These are phyloP conservation scores for Corinectria fuckeliana DNA, from an alignment of 2,329 filamentous ascomycete species.

Conservation along the genomic window DNA sequence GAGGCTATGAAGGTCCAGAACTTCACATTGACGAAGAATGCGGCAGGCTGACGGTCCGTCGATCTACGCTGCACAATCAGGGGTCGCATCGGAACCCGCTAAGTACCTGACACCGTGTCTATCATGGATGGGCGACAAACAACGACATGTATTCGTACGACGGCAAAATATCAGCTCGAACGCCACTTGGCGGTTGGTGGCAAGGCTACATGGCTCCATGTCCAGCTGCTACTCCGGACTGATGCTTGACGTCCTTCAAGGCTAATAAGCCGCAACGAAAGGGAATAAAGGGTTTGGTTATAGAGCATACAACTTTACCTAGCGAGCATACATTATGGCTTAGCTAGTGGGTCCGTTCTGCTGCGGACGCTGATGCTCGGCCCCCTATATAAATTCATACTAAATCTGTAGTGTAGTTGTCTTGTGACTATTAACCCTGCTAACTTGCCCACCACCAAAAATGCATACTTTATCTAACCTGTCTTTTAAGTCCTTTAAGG, in stretches of 20 bases:
- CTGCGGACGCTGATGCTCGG: too few species aligned
- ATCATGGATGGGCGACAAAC: too few species aligned
- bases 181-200: conserved; percentile 3
- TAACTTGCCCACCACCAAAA: too few species aligned
- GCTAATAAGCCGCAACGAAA: not conserved
- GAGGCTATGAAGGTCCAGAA: conserved; percentile 3
- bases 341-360: too few species aligned
- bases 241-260: conserved; percentile 2
- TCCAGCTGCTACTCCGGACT: conserved; percentile 1
- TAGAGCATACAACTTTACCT: too few species aligned
- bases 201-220: conserved; percentile 7
- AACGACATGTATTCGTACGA: too few species aligned
- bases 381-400: too few species aligned
- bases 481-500: too few species aligned
- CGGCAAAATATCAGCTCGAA: not conserved
- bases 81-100: not conserved
- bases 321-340: too few species aligned
- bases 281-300: not conserved
- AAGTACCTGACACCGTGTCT: not conserved
- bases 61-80: conserved; percentile 9
- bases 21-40: conserved; percentile 1
- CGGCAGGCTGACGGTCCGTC: not conserved
- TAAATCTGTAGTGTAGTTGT: too few species aligned
- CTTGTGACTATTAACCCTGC: too few species aligned
- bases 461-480: too few species aligned